A percentile compares a stretch with the other conserved stretches of the same genome.
Conservation (phyloP, 257 asterid genomes). For the Nyctanthes arbortristis region DNA sequence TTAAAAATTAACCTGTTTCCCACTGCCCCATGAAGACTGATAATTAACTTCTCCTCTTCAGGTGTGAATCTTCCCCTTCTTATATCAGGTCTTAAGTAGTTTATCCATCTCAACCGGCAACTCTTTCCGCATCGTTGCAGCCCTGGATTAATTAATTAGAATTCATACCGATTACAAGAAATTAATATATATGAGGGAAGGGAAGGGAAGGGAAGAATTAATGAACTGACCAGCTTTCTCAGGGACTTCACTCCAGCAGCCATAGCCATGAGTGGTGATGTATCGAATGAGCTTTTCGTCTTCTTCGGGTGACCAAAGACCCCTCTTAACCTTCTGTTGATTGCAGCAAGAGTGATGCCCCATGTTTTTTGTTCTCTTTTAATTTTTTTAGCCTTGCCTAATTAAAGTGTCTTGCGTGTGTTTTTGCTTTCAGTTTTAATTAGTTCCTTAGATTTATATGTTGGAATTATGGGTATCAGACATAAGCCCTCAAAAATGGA, state of each 20-base stretch:
- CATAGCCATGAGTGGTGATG: slow-evolving; percentile 86
- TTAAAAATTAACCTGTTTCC: slow-evolving; percentile 99
- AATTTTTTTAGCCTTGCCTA: background rate
- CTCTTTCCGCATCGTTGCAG: slow-evolving; percentile 96
- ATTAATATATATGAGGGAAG: too few relatives aligned
- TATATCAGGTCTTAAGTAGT: slow-evolving; percentile 91
- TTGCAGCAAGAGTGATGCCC: slow-evolving; percentile 98
- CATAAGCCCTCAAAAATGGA: slow-evolving; percentile 33
- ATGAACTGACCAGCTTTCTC: slow-evolving; percentile 80
- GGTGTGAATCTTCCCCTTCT: slow-evolving; percentile 89
- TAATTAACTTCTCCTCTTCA: slow-evolving; percentile 82
- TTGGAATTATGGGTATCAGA: slow-evolving; percentile 38
- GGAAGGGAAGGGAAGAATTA: too few relatives aligned
- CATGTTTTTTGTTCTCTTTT: slow-evolving; percentile 31
- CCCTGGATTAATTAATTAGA: too few relatives aligned
- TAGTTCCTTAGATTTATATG: slow-evolving; percentile 26
- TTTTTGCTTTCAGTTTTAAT: background rate
- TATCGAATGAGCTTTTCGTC: slow-evolving; percentile 81
- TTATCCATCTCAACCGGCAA: slow-evolving; percentile 91
- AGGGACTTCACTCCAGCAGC: slow-evolving; percentile 99
- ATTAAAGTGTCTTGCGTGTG: too few relatives aligned
- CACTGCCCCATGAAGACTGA: slow-evolving; percentile 86
- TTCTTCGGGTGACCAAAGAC: slow-evolving; percentile 97
- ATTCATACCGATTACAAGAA: too few relatives aligned
- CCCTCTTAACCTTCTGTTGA: slow-evolving; percentile 99